Base-by-base conservation (phyloP, 768 basidiomycete species). In the Kwoniella heveanensis region DNA sequence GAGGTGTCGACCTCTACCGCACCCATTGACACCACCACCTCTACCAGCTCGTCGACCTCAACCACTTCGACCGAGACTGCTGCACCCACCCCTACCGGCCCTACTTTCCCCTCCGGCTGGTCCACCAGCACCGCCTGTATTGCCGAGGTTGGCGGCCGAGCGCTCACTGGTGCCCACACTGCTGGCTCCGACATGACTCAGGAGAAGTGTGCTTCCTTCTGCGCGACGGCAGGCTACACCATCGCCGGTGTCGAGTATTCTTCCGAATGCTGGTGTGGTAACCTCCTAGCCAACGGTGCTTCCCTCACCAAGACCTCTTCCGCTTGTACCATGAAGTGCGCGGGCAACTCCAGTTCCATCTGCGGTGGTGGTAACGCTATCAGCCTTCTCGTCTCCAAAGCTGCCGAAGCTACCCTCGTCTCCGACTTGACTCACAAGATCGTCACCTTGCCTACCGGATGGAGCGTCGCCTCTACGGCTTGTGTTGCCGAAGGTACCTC, bases 261-360 rank as follows among this genome's bases (percentile, higher is more conserved):
- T 56, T 52, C 58, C 29, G 76, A 81, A 61, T 80, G 80, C 66
- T 80, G 76, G 70, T 81, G 80, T 83, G 15, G 86, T 84, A 46
- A 85, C 83, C 5, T 81, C 68, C 2, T 86, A 84, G 24, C 87
- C 73, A 60, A 91, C 82, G 36, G 84, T 81, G 75, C 71, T 30
- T 63, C 65, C 5, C 63, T 71, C 50, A n/a, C 15, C 47, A 57
- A 39, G 46, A 46, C 44, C 3, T 69, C 64, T 13, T 36, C 47
- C 2, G 19, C 47, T 47, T 65, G 64, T 39, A 69, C 36, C 30
- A 58, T 59, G 57, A 19, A 37, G 17, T 65, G 64, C 29, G 39
- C 29, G 9, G 64, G 60, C 9, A 49, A 55, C 46, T 52, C 39
- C 8, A 29, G 44, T 19, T 44, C 59, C 3, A 53, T 59, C 46